These are phyloP conservation scores for Leccinellum albellum DNA, from an alignment of 768 basidiomycete genomes.

Conservation along the genomic window DNA sequence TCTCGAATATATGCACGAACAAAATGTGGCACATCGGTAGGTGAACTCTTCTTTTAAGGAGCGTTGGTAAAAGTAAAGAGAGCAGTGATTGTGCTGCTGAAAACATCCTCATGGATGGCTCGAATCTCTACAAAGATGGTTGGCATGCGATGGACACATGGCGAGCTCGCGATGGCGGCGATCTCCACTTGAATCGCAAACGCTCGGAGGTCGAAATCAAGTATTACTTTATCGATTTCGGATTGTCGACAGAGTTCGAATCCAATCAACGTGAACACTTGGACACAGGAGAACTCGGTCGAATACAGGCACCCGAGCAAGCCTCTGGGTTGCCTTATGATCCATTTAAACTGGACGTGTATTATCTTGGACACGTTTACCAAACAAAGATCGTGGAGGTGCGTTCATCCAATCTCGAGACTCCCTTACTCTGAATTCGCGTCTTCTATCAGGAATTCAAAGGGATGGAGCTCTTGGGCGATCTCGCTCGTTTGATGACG, in stretches of 20 bases:
- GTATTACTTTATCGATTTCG: constrained; percentile 38
- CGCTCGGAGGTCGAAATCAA: constrained; percentile 25
- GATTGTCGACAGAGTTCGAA: constrained; percentile 26
- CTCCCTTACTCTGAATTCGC: not conserved
- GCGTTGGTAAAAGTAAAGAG: no score
- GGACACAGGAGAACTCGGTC: constrained; percentile 2
- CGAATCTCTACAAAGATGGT: constrained; percentile 19
- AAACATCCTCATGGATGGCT: constrained; percentile 33
- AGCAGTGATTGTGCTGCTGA: not conserved
- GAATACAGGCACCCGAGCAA: constrained; percentile 23
- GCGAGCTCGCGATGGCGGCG: constrained; percentile 9
- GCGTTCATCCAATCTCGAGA: not conserved
- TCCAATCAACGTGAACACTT: not conserved
- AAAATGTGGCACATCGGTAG: constrained; percentile 35
- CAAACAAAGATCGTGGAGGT: constrained; percentile 14
- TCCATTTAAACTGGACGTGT: constrained; percentile 30
- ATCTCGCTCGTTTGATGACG: constrained; percentile 5
- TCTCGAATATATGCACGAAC: constrained; percentile 33
- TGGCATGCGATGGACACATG: constrained; percentile 23
- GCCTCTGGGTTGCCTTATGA: constrained; percentile 19
- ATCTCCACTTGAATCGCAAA: constrained; percentile 13
- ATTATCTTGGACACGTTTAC: constrained; percentile 26
- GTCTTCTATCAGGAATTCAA: constrained; percentile 5
- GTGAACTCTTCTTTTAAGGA: not conserved
- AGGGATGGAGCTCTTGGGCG: not conserved